phyloP scores from a whole-genome alignment of 2,329 filamentous ascomycete species.

The Aureobasidium sp. region DNA sequence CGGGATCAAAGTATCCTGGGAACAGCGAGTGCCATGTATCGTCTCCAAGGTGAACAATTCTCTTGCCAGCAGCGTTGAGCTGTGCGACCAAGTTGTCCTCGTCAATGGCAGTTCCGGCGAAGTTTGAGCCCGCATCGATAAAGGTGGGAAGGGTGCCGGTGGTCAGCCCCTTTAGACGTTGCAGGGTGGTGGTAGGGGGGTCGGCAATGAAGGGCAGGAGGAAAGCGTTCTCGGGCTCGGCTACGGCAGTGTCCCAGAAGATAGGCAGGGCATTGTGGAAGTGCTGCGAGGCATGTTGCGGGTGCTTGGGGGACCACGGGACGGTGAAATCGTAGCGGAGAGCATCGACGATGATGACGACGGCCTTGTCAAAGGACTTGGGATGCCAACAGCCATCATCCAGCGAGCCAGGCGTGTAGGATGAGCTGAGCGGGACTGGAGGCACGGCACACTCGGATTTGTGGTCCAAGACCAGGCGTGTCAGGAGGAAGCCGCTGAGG shows the following conservation, averaged over 20 bases:
- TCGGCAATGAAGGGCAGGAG: slow-evolving; percentile 94
- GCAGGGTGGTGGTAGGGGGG: slow-evolving; percentile 86
- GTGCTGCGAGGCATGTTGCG: slow-evolving; percentile 44
- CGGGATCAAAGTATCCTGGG: slow-evolving; percentile 82
- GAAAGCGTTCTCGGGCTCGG: slow-evolving; percentile 73
- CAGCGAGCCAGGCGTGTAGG: slow-evolving; percentile 31
- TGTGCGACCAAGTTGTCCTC: slow-evolving; percentile 74
- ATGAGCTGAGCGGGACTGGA: slow-evolving; percentile 44
- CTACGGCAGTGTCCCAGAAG: slow-evolving; percentile 70
- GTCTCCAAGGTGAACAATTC: slow-evolving; percentile 88
- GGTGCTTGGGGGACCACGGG: slow-evolving; percentile 48
- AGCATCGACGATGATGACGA: slow-evolving; percentile 86
- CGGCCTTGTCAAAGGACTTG: slow-evolving; percentile 83
- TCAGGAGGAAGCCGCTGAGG: slow-evolving; percentile 88
- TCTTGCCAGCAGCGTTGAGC: slow-evolving; percentile 57
- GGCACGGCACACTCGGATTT: slow-evolving; percentile 68
- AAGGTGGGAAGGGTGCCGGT: slow-evolving; percentile 94
- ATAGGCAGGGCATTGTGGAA: slow-evolving; percentile 88
- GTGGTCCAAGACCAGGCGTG: slow-evolving; percentile 70
- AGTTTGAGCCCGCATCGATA: slow-evolving; percentile 87
- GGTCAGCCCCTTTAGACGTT: slow-evolving; percentile 85
- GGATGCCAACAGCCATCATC: slow-evolving; percentile 87
- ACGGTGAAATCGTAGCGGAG: slow-evolving; percentile 95
- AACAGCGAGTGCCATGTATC: slow-evolving; percentile 96
- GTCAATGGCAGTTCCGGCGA: slow-evolving; percentile 88